Conservation (phyloP, 768 basidiomycete species). For the Pleurotus salmoneostramineus region DNA sequence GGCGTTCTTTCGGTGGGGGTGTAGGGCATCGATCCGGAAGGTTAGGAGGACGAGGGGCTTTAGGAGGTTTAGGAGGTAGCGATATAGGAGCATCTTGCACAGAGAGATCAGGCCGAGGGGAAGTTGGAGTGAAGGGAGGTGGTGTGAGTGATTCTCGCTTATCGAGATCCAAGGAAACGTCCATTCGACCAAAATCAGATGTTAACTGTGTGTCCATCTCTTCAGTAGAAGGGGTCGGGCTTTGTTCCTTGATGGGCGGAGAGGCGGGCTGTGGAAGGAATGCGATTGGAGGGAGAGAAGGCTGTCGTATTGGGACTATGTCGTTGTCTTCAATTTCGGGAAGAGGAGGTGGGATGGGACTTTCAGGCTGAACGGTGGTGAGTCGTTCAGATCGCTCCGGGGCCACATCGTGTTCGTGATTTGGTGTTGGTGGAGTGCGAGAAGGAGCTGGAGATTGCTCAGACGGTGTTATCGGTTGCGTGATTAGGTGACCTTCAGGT, state of each 20-base stretch:
- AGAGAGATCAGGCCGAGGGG: conserved; percentile 11
- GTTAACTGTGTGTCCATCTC: conserved; percentile 10
- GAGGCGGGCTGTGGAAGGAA: not conserved
- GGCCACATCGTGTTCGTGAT: not conserved
- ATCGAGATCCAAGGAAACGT: not conserved
- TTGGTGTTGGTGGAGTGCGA: not conserved
- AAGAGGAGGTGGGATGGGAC: conserved; percentile 7
- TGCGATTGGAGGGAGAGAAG: not conserved
- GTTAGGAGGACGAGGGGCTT: conserved; percentile 17
- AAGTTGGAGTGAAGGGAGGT: not conserved
- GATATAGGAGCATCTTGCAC: conserved; percentile 11
- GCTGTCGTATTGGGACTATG: not conserved
- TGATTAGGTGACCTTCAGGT: too few relatives aligned
- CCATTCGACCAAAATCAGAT: conserved; percentile 1
- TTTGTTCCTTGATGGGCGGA: not conserved
- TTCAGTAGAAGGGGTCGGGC: not conserved
- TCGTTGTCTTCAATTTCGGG: not conserved
- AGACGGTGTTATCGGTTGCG: too few relatives aligned
- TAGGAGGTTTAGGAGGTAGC: conserved; percentile 6
- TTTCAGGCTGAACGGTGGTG: not conserved
- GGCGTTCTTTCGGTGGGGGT: conserved; percentile 38
- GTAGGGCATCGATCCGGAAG: conserved; percentile 25
- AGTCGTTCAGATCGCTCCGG: not conserved
- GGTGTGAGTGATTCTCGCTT: conserved; percentile 4
- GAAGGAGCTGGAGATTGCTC: too few relatives aligned